phyloP scores from a whole-genome alignment of 2,329 filamentous ascomycete genomes.

The Trichoderma semiorbis region DNA sequence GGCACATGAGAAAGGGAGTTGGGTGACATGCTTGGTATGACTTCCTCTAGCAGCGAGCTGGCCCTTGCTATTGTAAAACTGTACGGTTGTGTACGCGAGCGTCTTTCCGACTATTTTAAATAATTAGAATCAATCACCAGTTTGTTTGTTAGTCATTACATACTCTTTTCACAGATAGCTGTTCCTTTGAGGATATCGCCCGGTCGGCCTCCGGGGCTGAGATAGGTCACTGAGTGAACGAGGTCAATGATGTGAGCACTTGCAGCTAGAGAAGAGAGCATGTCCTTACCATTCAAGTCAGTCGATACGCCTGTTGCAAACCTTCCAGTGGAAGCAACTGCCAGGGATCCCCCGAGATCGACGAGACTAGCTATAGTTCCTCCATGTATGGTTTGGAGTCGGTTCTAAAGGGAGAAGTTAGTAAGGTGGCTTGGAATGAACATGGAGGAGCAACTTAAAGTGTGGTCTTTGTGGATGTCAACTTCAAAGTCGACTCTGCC shows the following conservation, averaged over 20 bases:
- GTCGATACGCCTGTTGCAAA: slow-evolving; percentile 64
- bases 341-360: slow-evolving; percentile 62
- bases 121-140: slow-evolving; percentile 14
- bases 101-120: slow-evolving; percentile 56
- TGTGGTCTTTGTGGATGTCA: slow-evolving; percentile 70
- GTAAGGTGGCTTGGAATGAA: not conserved
- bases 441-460: slow-evolving; percentile 44
- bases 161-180: slow-evolving; percentile 61
- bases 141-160: slow-evolving; percentile 18
- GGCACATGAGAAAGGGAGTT: not conserved
- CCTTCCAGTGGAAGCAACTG: slow-evolving; percentile 61
- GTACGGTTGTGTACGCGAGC: slow-evolving; percentile 58
- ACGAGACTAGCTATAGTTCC: slow-evolving; percentile 76
- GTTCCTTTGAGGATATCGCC: slow-evolving; percentile 55
- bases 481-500: slow-evolving; percentile 74
- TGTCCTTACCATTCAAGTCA: slow-evolving; percentile 54
- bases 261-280: not conserved
- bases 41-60: slow-evolving; percentile 60
- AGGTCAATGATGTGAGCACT: slow-evolving; percentile 5
- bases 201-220: slow-evolving; percentile 54
- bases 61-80: slow-evolving; percentile 57
- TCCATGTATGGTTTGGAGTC: slow-evolving; percentile 71
- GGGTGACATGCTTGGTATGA: slow-evolving; percentile 57
- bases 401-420: slow-evolving; percentile 52
- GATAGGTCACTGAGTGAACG: slow-evolving; percentile 53